Evolutionary conservation across 2,329 filamentous ascomycete genomes (phyloP).

Genomic region (Fusarium sp.): DNA sequence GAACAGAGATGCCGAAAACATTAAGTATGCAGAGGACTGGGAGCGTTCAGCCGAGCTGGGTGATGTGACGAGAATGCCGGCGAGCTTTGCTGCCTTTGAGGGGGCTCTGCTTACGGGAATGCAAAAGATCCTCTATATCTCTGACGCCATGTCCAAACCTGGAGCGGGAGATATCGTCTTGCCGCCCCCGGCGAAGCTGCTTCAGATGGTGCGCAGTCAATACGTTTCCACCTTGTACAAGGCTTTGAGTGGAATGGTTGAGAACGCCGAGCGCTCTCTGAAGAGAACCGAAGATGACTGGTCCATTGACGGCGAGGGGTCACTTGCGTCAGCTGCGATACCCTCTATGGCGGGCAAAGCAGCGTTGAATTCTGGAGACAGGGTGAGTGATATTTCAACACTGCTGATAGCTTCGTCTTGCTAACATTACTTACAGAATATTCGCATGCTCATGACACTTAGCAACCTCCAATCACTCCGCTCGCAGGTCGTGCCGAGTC

Average conservation of each 20-base stretch:
- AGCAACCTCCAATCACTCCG: slow-evolving; percentile 91
- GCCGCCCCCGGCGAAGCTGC: slow-evolving; percentile 85
- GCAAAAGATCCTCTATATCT: slow-evolving; percentile 95
- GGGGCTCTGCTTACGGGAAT: slow-evolving; percentile 83
- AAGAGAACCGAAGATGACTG: slow-evolving; percentile 74
- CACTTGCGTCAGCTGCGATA: slow-evolving; percentile 50
- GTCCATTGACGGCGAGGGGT: slow-evolving; percentile 61
- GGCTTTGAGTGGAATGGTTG: slow-evolving; percentile 93
- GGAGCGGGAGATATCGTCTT: slow-evolving; percentile 82
- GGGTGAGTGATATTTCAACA: slow-evolving; percentile 55
- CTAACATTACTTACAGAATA: slow-evolving; percentile 70
- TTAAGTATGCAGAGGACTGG: slow-evolving; percentile 95
- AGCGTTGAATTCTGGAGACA: slow-evolving; percentile 66
- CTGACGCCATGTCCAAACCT: slow-evolving; percentile 82
- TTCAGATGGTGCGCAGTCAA: slow-evolving; percentile 90
- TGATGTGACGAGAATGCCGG: slow-evolving; percentile 92
- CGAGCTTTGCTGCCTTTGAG: slow-evolving; percentile 87
- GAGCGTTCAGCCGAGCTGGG: slow-evolving; percentile 82
- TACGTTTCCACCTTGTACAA: slow-evolving; percentile 97
- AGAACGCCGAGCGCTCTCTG: slow-evolving; percentile 86
- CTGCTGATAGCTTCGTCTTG: not conserved
- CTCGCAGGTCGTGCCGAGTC: slow-evolving; percentile 82
- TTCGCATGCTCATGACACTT: slow-evolving; percentile 92
- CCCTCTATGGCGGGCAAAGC: slow-evolving; percentile 56
- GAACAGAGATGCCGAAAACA: slow-evolving; percentile 93